Evolutionary conservation across 768 basidiomycete genomes (phyloP).

Genomic region (Pholiota molesta): DNA sequence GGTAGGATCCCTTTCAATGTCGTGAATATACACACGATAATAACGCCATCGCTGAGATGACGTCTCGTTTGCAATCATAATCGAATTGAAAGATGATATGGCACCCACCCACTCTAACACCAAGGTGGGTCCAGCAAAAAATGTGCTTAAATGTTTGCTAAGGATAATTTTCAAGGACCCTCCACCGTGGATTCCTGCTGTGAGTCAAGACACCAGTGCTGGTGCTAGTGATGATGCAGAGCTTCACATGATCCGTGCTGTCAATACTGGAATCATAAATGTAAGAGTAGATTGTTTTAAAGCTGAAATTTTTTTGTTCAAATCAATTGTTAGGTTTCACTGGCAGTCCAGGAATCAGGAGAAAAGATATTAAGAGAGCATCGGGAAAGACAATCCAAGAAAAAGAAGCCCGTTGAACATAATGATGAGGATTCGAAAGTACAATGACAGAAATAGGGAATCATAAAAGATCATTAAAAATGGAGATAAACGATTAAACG

Average conservation of each 20-base stretch:
- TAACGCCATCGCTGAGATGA: slow-evolving; percentile 49
- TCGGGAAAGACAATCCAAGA: slow-evolving; percentile 22
- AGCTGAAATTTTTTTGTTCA: background rate
- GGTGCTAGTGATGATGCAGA: slow-evolving; percentile 69
- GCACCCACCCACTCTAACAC: slow-evolving; percentile 53
- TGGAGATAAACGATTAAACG: slow-evolving; percentile 49
- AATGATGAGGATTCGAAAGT: slow-evolving; percentile 24
- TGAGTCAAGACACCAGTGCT: slow-evolving; percentile 66
- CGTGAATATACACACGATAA: too few relatives aligned
- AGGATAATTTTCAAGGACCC: slow-evolving; percentile 48
- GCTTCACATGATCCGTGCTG: slow-evolving; percentile 74
- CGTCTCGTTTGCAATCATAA: slow-evolving; percentile 77
- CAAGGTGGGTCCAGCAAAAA: slow-evolving; percentile 35
- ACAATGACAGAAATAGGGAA: slow-evolving; percentile 24
- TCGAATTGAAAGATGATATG: slow-evolving; percentile 75
- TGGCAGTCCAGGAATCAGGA: slow-evolving; percentile 81
- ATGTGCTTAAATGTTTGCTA: background rate
- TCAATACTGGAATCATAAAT: slow-evolving; percentile 84
- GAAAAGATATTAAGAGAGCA: slow-evolving; percentile 57
- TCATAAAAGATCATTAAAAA: slow-evolving; percentile 13
- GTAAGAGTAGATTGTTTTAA: slow-evolving; percentile 37
- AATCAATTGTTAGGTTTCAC: slow-evolving; percentile 54
- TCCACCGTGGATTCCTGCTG: slow-evolving; percentile 81
- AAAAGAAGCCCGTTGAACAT: slow-evolving; percentile 20
- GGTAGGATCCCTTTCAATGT: slow-evolving; percentile 35